A percentile compares a stretch with the other conserved stretches of the same genome.
phyloP scores from a whole-genome alignment of 179 eudicot genomes.

The Camellia oleifera region DNA sequence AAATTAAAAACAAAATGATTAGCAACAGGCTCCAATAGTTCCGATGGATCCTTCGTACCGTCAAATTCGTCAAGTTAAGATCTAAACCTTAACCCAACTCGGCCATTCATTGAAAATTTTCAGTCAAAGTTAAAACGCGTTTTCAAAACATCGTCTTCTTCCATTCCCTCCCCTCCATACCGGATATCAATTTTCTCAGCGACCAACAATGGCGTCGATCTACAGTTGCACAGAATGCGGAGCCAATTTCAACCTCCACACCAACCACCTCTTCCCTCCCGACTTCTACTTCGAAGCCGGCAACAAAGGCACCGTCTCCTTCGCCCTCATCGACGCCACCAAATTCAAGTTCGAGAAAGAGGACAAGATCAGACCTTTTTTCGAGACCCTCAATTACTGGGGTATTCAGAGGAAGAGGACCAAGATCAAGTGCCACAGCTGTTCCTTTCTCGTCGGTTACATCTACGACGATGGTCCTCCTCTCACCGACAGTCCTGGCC shows the following conservation, averaged over 20 bases:
- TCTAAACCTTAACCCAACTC: too few species aligned
- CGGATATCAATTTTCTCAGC: too few species aligned
- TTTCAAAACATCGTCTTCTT: too few species aligned
- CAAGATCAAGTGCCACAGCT: slow-evolving; percentile 37
- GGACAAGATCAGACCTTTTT: slow-evolving; percentile 46
- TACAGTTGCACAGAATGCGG: slow-evolving; percentile 48
- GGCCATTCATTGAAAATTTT: too few species aligned
- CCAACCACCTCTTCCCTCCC: slow-evolving; percentile 38
- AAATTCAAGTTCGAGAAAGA: slow-evolving; percentile 37
- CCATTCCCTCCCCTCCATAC: too few species aligned
- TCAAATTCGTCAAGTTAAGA: too few species aligned
- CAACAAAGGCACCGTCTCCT: slow-evolving; percentile 51
- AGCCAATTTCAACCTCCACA: slow-evolving; percentile 37
- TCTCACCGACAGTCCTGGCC: slow-evolving; percentile 27
- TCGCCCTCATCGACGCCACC: slow-evolving; percentile 34
- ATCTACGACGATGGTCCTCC: slow-evolving; percentile 54
- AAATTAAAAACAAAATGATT: too few species aligned
- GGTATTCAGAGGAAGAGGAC: slow-evolving; percentile 50
- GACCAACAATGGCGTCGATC: slow-evolving; percentile 31
- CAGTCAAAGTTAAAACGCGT: too few species aligned
- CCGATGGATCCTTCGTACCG: too few species aligned
- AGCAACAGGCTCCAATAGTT: too few species aligned
- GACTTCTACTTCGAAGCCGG: slow-evolving; percentile 62
- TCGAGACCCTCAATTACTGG: slow-evolving; percentile 54
- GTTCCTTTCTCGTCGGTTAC: slow-evolving; percentile 35